A percentile compares a stretch with the other conserved stretches of the same genome.
Evolutionary conservation across 139 green algal genomes (phyloP).

Genomic region (Coelastrella sp.): DNA sequence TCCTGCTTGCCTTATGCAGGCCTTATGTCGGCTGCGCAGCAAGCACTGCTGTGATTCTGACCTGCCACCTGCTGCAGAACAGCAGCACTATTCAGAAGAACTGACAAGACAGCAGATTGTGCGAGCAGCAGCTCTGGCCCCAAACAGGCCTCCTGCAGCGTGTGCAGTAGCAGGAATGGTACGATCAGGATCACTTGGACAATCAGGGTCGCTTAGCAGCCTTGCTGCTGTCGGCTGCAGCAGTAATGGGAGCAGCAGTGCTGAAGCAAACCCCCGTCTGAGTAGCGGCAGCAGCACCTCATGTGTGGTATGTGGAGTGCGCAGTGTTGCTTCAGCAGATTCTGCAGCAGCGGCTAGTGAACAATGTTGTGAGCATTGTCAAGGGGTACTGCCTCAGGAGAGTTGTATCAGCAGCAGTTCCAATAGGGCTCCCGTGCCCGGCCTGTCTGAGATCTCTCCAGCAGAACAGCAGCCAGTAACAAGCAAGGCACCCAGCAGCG

Average conservation of each 20-base stretch:
- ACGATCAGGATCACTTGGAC: not conserved
- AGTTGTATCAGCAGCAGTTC: not conserved
- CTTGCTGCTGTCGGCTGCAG: not conserved
- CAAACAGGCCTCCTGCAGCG: constrained; percentile 26
- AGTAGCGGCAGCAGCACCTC: constrained; percentile 18
- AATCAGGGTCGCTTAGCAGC: constrained; percentile 5
- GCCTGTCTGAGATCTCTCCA: not conserved
- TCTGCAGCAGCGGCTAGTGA: constrained; percentile 28
- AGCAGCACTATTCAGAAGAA: not conserved
- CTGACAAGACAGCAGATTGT: not conserved
- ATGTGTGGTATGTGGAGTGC: too few relatives aligned
- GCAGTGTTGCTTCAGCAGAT: not conserved
- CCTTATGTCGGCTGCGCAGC: constrained; percentile 15
- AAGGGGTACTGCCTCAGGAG: too few relatives aligned
- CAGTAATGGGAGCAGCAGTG: constrained; percentile 14
- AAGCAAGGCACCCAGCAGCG: too few relatives aligned
- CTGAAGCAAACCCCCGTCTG: too few relatives aligned
- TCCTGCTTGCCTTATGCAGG: constrained; percentile 2
- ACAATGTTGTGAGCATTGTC: too few relatives aligned
- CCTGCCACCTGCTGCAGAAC: not conserved
- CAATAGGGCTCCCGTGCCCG: not conserved
- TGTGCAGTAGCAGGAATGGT: constrained; percentile 17
- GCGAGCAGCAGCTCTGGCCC: constrained; percentile 40
- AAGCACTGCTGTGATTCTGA: constrained; percentile 5
- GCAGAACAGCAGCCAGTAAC: not conserved